These are phyloP conservation scores for Mortierella sp. DNA, from an alignment of 371 early-diverging fungal species.

Conservation along the genomic window DNA sequence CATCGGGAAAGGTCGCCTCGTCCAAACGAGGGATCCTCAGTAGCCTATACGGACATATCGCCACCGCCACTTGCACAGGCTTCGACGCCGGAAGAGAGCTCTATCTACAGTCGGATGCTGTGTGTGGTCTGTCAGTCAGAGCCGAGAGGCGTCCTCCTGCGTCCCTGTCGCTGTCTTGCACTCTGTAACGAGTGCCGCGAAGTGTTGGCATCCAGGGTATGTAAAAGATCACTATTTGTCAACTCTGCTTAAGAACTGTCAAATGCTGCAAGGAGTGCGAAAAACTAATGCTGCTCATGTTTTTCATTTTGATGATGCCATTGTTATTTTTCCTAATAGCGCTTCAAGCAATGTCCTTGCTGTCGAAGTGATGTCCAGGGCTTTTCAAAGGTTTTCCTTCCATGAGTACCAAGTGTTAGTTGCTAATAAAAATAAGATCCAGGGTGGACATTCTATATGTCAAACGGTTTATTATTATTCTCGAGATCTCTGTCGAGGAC, in stretches of 20 bases:
- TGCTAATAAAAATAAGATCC: not conserved
- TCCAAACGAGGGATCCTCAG: not conserved
- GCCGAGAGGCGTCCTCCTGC: constrained; percentile 45
- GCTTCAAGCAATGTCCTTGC: constrained; percentile 57
- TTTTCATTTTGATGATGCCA: not conserved
- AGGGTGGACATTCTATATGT: too few species aligned
- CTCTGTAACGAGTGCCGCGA: constrained; percentile 59
- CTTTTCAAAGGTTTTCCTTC: constrained; percentile 48
- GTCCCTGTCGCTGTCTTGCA: constrained; percentile 57
- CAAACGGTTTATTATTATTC: not conserved
- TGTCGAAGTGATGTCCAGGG: constrained; percentile 56
- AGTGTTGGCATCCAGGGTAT: constrained; percentile 50
- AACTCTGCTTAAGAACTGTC: too few species aligned
- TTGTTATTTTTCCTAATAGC: constrained; percentile 6
- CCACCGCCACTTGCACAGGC: constrained; percentile 37
- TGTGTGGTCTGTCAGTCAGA: constrained; percentile 58
- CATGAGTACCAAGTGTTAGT: constrained; percentile 11
- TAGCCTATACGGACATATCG: constrained; percentile 5
- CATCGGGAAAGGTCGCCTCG: not conserved
- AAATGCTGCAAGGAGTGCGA: too few species aligned
- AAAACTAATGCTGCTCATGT: not conserved
- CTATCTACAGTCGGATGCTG: constrained; percentile 29
- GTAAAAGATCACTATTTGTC: not conserved
- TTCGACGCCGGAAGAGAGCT: constrained; percentile 10
- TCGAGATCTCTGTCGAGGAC: not conserved